Evolutionary conservation across 352 stramenopile species (phyloP), one percentile per base, ranked within the genome.

Genomic region (Globisporangium radiosum): DNA sequence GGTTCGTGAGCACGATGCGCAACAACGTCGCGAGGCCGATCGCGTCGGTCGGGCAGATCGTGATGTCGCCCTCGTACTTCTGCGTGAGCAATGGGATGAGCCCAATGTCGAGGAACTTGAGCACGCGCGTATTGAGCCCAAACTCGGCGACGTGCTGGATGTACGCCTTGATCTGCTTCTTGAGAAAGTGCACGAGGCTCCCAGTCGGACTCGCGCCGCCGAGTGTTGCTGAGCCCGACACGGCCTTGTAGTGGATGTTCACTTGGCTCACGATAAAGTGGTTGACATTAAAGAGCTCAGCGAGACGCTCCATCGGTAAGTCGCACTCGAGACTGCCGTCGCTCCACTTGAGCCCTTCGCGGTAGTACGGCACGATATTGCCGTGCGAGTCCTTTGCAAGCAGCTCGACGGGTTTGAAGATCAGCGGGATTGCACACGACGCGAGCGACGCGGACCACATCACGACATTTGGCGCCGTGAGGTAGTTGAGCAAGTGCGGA

Each of bases 21-120:
- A 95, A 71, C 52, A 93, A 84, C 14, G 76, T 85, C 11, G 81
- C 72, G 7, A 98, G 63, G 13, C 83, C 80, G 49, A 98, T 81
- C 71, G 98, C 84, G 53, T 92, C 86, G 3, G 88, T 88, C 61
- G 96, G 96, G 51, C 95, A 97, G 49, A 99, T 92, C 9, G 96
- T 99, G 52, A 99, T 97, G 73, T 99, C 97, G 14, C 97, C 97
- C 80, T 98, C 95, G 67, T 99, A 99, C 65, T 98, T 97, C 72
- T 95, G 80, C 11, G 85, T 95, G 48, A 95, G 70, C 45, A 95
- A 45, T 37, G 85, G 85, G 56, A 95, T 76, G 42, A 95, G 64
- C 0, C 84, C 84, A 48, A 92, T 89, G 53, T 88, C 84, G 40
- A 95, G 69, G 19, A 92, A 83, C 59, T 89, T 90, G 54, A 96